These are phyloP conservation scores for Trapa bicornis DNA, from an alignment of 345 rosid genomes.

Conservation along the genomic window DNA sequence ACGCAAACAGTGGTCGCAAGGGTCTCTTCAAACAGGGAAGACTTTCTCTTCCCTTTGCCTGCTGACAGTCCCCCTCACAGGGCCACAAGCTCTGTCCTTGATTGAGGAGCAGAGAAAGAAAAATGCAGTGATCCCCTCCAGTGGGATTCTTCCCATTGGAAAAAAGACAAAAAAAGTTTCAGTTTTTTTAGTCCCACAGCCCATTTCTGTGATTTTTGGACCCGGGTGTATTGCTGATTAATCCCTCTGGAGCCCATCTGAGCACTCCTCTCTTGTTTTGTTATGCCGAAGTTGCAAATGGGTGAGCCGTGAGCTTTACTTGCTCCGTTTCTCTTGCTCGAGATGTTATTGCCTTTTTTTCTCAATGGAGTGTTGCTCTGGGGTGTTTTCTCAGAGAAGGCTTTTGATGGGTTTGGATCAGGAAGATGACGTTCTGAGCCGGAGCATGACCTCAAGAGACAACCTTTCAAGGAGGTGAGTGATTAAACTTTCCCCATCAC, in stretches of 20 bases:
- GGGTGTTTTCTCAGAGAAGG: constrained; percentile 24
- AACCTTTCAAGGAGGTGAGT: constrained; percentile 79
- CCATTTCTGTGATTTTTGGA: background rate
- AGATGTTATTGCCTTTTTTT: background rate
- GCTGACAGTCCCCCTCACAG: background rate
- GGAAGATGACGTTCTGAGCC: constrained; percentile 27
- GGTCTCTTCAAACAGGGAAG: background rate
- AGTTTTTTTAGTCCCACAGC: background rate
- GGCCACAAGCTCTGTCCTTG: background rate
- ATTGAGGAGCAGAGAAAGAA: background rate
- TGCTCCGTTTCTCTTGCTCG: background rate
- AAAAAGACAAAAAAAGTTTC: background rate
- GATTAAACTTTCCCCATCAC: constrained; percentile 18
- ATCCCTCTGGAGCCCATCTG: background rate
- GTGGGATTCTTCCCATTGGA: background rate
- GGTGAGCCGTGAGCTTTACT: background rate
- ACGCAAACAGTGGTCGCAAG: background rate
- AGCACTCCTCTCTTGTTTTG: background rate
- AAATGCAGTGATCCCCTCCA: background rate
- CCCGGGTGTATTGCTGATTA: background rate
- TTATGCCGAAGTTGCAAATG: background rate
- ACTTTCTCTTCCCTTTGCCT: background rate
- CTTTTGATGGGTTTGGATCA: constrained; percentile 33
- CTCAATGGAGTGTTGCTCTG: constrained; percentile 7
- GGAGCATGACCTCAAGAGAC: constrained; percentile 27